These are phyloP conservation scores for Kuraishia ogatae DNA, from an alignment of 805 yeast genomes.

Conservation along the genomic window DNA sequence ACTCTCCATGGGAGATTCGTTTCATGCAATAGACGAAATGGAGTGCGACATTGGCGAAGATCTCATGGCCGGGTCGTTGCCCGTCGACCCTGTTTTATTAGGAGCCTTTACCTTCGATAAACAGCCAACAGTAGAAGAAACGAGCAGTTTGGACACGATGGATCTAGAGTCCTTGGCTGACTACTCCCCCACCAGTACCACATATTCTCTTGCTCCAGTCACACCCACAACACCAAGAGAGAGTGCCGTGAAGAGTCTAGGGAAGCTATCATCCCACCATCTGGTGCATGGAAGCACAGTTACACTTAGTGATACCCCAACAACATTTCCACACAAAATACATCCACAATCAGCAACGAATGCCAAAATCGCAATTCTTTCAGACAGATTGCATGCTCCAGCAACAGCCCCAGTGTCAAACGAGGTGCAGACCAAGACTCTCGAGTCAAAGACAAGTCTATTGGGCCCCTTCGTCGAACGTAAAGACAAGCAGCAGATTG, in stretches of 20 bases:
- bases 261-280: not conserved
- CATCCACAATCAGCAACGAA: not conserved
- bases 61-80: not conserved
- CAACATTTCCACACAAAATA: not conserved
- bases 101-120: not conserved
- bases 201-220: not conserved
- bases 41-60: not conserved
- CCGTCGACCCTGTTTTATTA: not conserved
- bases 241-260: not conserved
- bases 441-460: not conserved
- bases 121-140: not conserved
- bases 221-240: not conserved
- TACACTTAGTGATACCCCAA: not conserved
- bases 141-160: not conserved
- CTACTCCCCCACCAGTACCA: not conserved
- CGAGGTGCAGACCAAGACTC: not conserved
- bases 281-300: not conserved
- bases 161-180: not conserved
- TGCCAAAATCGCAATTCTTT: not conserved
- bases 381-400: not conserved
- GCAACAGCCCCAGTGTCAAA: not conserved
- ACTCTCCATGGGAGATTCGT: not conserved
- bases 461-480: not conserved
- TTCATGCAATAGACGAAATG: not conserved
- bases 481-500: not conserved